phyloP scores from a whole-genome alignment of 805 yeast species.

The Cyberlindnera subsufficiens region DNA sequence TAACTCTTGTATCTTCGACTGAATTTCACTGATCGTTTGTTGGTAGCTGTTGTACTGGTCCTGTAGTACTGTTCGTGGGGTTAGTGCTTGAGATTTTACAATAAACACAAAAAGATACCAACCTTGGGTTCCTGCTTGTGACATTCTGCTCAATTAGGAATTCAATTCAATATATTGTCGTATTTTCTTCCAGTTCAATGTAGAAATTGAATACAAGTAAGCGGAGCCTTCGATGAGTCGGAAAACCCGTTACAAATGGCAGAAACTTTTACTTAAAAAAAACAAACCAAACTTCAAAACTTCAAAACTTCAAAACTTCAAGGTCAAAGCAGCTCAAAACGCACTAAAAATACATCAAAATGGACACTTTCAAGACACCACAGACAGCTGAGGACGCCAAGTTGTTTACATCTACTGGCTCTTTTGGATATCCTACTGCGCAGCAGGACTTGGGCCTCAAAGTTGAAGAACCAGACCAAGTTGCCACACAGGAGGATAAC shows the following conservation, averaged over 20 bases:
- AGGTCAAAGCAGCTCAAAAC: not conserved
- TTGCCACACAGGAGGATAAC: conserved; percentile 13
- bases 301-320: not conserved
- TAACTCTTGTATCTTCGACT: conserved; percentile 40
- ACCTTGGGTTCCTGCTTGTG: conserved; percentile 9
- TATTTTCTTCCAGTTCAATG: too few species aligned
- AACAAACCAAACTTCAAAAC: not conserved
- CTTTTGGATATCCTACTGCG: conserved; percentile 25
- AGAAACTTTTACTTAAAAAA: too few species aligned
- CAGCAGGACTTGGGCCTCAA: conserved; percentile 20
- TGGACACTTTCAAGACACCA: conserved; percentile 25
- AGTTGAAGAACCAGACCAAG: conserved; percentile 9
- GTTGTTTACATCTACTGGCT: conserved; percentile 22
- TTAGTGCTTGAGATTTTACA: not conserved
- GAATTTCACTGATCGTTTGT: conserved; percentile 39
- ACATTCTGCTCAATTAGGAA: conserved; percentile 1
- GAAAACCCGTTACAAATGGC: too few species aligned
- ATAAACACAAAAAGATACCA: not conserved
- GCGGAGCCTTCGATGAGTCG: too few species aligned
- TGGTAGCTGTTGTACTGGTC: conserved; percentile 46
- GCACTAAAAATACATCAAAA: conserved; percentile 2
- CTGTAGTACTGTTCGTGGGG: conserved; percentile 29
- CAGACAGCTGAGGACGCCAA: conserved; percentile 25
- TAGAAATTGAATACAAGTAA: too few species aligned
- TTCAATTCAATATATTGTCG: too few species aligned